phyloP scores from a whole-genome alignment of 2,329 filamentous ascomycete genomes.

The Pseudophaeomoniella oleicola region DNA sequence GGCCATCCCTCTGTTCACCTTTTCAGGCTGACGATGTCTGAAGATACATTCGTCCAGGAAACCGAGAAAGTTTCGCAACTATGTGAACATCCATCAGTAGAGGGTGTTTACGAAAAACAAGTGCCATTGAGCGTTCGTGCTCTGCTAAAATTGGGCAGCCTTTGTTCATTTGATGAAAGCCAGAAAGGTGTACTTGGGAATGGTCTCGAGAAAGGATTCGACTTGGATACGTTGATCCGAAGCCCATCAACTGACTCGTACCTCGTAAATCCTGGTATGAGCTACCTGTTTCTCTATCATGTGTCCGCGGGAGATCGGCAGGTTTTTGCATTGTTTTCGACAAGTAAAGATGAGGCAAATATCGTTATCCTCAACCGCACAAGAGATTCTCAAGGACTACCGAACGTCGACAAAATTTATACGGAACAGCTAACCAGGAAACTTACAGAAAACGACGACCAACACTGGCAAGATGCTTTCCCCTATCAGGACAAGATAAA shows the following conservation, averaged over 20 bases:
- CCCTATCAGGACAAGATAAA: conserved; percentile 72
- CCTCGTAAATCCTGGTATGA: conserved; percentile 57
- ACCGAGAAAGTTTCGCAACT: conserved; percentile 66
- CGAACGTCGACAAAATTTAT: conserved; percentile 84
- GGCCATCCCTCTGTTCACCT: conserved; percentile 87
- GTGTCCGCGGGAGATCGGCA: conserved; percentile 81
- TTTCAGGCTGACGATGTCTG: conserved; percentile 82
- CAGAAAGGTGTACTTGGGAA: conserved; percentile 84
- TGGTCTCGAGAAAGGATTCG: conserved; percentile 86
- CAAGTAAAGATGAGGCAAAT: conserved; percentile 62
- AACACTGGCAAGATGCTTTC: conserved; percentile 61
- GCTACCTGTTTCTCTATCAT: conserved; percentile 87
- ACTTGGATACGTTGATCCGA: conserved; percentile 60
- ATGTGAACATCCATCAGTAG: conserved; percentile 85
- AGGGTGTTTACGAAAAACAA: conserved; percentile 93
- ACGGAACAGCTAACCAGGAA: conserved; percentile 54
- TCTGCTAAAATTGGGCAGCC: conserved; percentile 74
- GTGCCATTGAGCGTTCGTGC: conserved; percentile 77
- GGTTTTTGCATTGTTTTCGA: conserved; percentile 87
- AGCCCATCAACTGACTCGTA: conserved; percentile 57
- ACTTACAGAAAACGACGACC: conserved; percentile 49
- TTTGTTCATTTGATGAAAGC: conserved; percentile 83
- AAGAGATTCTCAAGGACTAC: conserved; percentile 70
- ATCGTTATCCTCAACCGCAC: conserved; percentile 77
- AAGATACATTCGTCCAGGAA: conserved; percentile 76